Evolutionary conservation across 192 early-diverging fungal genomes (phyloP).

Genomic region (Coemansia sp.): DNA sequence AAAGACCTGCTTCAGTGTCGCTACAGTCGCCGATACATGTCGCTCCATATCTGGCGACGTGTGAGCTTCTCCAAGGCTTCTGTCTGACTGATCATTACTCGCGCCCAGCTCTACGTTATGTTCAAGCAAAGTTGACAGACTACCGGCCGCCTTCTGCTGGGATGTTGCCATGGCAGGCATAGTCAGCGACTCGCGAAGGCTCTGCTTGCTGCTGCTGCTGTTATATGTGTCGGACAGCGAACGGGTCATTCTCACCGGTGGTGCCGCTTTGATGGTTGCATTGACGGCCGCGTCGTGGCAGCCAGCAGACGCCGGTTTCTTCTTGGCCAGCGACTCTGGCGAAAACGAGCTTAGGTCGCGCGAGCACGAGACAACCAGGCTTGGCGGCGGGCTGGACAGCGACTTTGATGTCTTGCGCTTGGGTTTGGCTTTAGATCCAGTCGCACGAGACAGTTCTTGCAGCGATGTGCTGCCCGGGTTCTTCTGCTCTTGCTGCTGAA

Average conservation of each 20-base stretch:
- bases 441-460: neutral
- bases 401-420: slow-evolving; percentile 3
- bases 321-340: slow-evolving; percentile 34
- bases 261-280: neutral
- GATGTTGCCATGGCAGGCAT: neutral
- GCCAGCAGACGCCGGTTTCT: neutral
- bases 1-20: slow-evolving; percentile 15
- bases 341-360: slow-evolving; percentile 35
- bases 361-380: slow-evolving; percentile 15
- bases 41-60: slow-evolving; percentile 11
- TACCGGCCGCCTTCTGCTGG: neutral
- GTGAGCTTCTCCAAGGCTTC: neutral
- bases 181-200: neutral
- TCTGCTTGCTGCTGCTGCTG: neutral
- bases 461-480: neutral
- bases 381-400: neutral
- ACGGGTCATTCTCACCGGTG: slow-evolving; percentile 4
- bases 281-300: neutral
- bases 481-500: neutral
- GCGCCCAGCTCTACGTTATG: neutral
- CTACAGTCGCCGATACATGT: slow-evolving; percentile 25
- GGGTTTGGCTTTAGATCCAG: neutral
- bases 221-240: slow-evolving; percentile 16
- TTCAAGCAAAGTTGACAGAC: slow-evolving; percentile 1
- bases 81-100: neutral